Evolutionary conservation across 169 alveolate species (phyloP), one percentile per base, ranked within the genome.

Genomic region (Amoebophrya sp.): DNA sequence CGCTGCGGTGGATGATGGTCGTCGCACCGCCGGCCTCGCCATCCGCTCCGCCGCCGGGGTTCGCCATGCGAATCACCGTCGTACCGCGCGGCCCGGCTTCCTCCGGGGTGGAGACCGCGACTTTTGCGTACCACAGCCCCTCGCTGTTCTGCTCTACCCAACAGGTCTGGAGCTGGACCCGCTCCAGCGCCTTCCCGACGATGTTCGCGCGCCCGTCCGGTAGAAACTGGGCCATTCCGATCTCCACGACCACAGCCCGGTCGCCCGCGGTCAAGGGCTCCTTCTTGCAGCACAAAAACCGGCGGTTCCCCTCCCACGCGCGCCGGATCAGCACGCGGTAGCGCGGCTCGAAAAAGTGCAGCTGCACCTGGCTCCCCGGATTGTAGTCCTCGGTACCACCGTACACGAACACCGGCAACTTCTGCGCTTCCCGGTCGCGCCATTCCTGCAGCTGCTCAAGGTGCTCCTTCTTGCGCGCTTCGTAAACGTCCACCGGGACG

Each of bases 261-360:
- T n/a, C 88, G n/a, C 88, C 88, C 88, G 18, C 88, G 18, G 66
- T 18, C n/a, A 14, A 25, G 88, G 88, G 88, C 88, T 2, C 38
- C 88, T 18, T 66, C 88, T n/a, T 2, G 7, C 32, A 7, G 88
- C 88, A 66, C 39, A 66, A 3, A 25, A 66, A 66, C n/a, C 88
- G 88, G 32, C 35, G n/a, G 88, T 66, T 66, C 35, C 88, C 88
- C 35, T 66, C 88, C 88, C 88, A 66, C 39, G 88, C 88, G 10
- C 88, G 88, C 10, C 88, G 88, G 0, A 66, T 66, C 38, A 66
- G 88, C 7, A 66, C 35, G 32, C 18, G 1, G 35, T 66, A 66
- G 88, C 88, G 88, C n/a, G 88, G 88, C 88, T 66, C 88, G 88
- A 66, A 66, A 66, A 66, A 66, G 35, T 66, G 88, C 38, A 66